Conservation (phyloP, 371 early-diverging fungal species). For the Apophysomyces trapeziformis region DNA sequence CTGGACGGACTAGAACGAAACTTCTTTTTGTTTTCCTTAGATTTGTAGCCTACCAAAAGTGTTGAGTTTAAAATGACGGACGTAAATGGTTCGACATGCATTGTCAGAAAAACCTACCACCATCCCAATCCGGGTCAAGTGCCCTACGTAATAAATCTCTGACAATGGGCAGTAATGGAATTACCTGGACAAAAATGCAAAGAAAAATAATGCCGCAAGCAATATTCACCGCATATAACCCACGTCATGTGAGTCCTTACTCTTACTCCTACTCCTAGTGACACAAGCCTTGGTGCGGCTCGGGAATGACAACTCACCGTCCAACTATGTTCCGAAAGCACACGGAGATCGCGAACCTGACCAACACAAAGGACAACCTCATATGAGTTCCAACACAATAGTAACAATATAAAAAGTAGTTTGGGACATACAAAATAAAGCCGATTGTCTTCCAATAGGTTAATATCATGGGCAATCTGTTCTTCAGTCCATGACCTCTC, state of each 20-base stretch:
- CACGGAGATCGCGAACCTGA: conserved; percentile 61
- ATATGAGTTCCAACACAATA: neutral
- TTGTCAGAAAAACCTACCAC: neutral
- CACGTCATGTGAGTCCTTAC: neutral
- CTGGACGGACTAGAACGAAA: neutral
- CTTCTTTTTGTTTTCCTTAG: neutral
- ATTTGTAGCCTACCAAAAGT: neutral
- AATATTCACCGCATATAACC: neutral
- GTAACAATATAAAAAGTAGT: neutral
- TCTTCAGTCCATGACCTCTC: conserved; percentile 64
- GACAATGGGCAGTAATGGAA: conserved; percentile 53
- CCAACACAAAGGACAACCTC: neutral
- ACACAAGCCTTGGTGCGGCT: neutral
- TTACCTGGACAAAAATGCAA: conserved; percentile 32
- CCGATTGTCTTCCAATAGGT: conserved; percentile 56
- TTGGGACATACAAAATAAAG: conserved; percentile 49
- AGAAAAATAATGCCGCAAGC: no score
- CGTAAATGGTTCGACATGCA: neutral
- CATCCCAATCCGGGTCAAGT: conserved; percentile 22
- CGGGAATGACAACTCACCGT: conserved; percentile 39
- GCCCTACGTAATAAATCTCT: conserved; percentile 52
- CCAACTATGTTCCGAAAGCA: conserved; percentile 67
- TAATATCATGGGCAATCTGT: conserved; percentile 60
- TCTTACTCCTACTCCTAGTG: neutral
- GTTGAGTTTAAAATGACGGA: neutral